These are phyloP conservation scores for Fraxinus cuspidata DNA, from an alignment of 257 asterid species.

Conservation along the genomic window DNA sequence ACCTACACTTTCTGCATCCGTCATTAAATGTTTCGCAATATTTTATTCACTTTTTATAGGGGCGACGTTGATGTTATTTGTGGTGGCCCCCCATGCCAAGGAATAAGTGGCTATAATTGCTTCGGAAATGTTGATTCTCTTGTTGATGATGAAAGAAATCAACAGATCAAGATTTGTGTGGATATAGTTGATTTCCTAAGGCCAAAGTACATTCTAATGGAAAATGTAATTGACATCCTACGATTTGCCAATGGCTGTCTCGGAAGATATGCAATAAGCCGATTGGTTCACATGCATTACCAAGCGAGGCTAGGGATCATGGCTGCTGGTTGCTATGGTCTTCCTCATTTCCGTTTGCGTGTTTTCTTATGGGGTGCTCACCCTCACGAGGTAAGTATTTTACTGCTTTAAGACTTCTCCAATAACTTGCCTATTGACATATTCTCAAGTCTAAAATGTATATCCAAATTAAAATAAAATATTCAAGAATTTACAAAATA, in stretches of 20 bases:
- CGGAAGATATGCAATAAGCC: conserved; percentile 55
- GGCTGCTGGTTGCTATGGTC: conserved; percentile 65
- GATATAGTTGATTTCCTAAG: conserved; percentile 49
- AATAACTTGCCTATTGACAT: background rate
- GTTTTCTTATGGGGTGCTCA: conserved; percentile 57
- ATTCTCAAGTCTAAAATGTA: background rate
- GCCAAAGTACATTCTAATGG: conserved; percentile 59
- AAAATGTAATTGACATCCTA: conserved; percentile 54
- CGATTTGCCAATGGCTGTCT: conserved; percentile 52
- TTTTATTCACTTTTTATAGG: conserved; percentile 33
- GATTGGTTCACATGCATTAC: conserved; percentile 48
- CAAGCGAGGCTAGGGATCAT: conserved; percentile 58
- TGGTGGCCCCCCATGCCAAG: conserved; percentile 66
- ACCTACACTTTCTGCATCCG: background rate
- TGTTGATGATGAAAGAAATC: conserved; percentile 51
- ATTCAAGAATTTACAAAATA: background rate
- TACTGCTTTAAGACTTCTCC: background rate
- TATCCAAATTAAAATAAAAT: background rate
- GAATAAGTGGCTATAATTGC: conserved; percentile 61
- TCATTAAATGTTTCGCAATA: conserved; percentile 4
- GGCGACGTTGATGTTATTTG: conserved; percentile 55
- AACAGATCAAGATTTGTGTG: conserved; percentile 46
- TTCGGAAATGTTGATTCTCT: conserved; percentile 48
- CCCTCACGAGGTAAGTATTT: conserved; percentile 42
- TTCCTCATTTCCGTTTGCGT: conserved; percentile 57